Percentiles rank a stretch among this genome's conserved stretches.
These are phyloP conservation scores for Aspergillus versicolor DNA, from an alignment of 2,329 filamentous ascomycete genomes.

Conservation along the genomic window DNA sequence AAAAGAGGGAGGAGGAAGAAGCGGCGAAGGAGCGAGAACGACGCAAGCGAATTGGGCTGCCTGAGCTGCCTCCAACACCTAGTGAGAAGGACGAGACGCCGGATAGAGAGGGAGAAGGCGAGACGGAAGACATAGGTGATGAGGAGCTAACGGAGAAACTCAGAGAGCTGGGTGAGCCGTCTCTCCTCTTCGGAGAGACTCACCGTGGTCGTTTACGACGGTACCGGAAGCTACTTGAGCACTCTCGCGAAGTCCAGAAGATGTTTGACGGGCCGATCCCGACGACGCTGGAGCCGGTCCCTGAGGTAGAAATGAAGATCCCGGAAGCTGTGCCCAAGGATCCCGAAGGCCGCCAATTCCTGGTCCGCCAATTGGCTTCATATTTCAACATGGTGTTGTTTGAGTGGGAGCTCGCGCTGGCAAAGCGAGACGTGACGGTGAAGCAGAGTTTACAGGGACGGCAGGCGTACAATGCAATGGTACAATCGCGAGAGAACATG, in stretches of 20 bases:
- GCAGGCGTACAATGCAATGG: slow-evolving; percentile 79
- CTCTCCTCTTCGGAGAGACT: slow-evolving; percentile 75
- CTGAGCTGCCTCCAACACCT: slow-evolving; percentile 59
- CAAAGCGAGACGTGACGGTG: slow-evolving; percentile 54
- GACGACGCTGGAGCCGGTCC: slow-evolving; percentile 75
- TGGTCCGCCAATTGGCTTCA: slow-evolving; percentile 84
- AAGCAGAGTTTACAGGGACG: slow-evolving; percentile 77
- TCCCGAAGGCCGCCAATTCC: slow-evolving; percentile 63
- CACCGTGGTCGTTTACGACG: slow-evolving; percentile 68
- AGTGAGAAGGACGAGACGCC: slow-evolving; percentile 29
- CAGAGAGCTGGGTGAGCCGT: slow-evolving; percentile 71
- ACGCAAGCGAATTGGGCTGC: slow-evolving; percentile 75
- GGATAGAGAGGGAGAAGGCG: slow-evolving; percentile 32
- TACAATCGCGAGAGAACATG: slow-evolving; percentile 84
- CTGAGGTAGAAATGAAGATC: slow-evolving; percentile 88
- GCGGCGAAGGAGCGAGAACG: slow-evolving; percentile 70
- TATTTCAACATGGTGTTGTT: slow-evolving; percentile 96
- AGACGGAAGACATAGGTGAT: slow-evolving; percentile 62
- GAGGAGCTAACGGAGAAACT: slow-evolving; percentile 68
- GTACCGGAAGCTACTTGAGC: slow-evolving; percentile 62
- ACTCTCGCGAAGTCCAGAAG: slow-evolving; percentile 34
- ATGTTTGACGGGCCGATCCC: slow-evolving; percentile 78
- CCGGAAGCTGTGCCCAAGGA: slow-evolving; percentile 63
- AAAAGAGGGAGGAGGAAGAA: slow-evolving; percentile 69
- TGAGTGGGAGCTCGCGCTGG: slow-evolving; percentile 81